Evolutionary conservation across 2,329 filamentous ascomycete genomes (phyloP).

Genomic region (Fusarium miscanthi): DNA sequence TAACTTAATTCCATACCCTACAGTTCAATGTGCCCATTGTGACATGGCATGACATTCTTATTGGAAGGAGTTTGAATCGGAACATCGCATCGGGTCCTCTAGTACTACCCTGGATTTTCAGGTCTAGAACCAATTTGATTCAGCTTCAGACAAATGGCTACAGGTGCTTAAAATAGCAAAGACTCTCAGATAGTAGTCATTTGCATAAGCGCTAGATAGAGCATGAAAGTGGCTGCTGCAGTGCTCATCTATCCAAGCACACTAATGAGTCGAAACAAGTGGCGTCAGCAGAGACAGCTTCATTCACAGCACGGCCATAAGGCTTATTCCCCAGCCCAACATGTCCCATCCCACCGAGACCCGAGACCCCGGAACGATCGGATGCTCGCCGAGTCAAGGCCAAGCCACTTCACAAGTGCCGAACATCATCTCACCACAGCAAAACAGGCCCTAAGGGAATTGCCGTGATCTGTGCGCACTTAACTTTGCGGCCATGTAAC

Average conservation of each 20-base stretch:
- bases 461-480: slow-evolving; percentile 16
- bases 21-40: background rate
- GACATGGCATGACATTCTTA: background rate
- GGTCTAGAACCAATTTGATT: rapidly evolving
- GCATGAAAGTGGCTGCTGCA: background rate
- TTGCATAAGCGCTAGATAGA: background rate
- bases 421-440: background rate
- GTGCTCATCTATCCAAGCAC: rapidly evolving
- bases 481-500: slow-evolving; percentile 6
- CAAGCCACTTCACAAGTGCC: background rate
- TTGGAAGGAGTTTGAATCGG: background rate
- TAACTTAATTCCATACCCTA: background rate
- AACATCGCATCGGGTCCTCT: background rate
- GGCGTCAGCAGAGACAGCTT: background rate
- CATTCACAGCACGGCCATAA: background rate
- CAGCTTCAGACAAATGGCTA: rapidly evolving
- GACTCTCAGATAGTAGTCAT: too few relatives aligned
- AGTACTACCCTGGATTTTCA: background rate
- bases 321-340: background rate
- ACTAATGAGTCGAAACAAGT: background rate
- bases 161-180: background rate
- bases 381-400: background rate
- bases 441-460: background rate
- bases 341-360: background rate
- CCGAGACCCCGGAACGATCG: background rate